phyloP scores from a whole-genome alignment of 345 rosid species.

The Citrus mangshanensis region DNA sequence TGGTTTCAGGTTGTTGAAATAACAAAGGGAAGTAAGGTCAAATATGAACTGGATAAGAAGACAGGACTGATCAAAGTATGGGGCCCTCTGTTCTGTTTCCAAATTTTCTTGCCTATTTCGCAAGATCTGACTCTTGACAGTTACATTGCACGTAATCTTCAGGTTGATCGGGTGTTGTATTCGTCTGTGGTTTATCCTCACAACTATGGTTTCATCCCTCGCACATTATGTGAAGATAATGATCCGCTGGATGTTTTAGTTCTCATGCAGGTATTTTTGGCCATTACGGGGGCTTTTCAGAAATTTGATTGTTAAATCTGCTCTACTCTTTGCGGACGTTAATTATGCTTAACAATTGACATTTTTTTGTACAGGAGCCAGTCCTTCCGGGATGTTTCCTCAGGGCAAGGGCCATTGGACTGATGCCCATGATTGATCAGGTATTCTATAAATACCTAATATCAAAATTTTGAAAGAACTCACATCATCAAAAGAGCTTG shows the following conservation, averaged over 20 bases:
- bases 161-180: constrained; percentile 86
- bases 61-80: constrained; percentile 84
- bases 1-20: constrained; percentile 79
- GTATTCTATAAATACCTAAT: constrained; percentile 17
- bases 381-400: constrained; percentile 92
- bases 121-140: not conserved
- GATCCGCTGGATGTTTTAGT: constrained; percentile 94
- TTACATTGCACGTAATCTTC: not conserved
- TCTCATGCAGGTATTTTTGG: constrained; percentile 72
- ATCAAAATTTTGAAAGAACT: not conserved
- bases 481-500: not conserved
- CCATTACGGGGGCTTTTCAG: not conserved
- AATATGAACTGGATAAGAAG: constrained; percentile 95
- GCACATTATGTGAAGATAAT: constrained; percentile 91
- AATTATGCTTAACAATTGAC: not conserved
- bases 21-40: constrained; percentile 93
- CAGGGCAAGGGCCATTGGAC: constrained; percentile 92
- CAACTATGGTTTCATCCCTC: constrained; percentile 92
- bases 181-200: constrained; percentile 97
- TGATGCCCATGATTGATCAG: constrained; percentile 99
- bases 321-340: too few species aligned
- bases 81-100: not conserved
- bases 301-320: too few species aligned
- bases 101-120: not conserved
- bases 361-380: constrained; percentile 60